phyloP scores from a whole-genome alignment of 2,329 filamentous ascomycete species.

The Penicillium sp. region DNA sequence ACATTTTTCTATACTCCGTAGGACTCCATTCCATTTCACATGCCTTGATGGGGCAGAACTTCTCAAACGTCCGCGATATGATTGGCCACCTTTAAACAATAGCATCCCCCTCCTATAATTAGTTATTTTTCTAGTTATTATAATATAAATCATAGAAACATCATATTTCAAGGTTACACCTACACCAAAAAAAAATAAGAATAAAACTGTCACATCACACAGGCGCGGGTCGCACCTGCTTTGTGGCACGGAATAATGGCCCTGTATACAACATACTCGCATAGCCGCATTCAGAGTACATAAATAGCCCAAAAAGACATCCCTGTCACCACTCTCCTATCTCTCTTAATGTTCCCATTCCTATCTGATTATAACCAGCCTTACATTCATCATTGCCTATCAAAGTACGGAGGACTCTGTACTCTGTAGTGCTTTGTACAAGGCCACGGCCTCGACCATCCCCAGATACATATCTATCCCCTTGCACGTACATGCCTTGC shows the following conservation, averaged over 20 bases:
- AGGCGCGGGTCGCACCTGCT: conserved; percentile 4
- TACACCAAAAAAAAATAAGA: neutral
- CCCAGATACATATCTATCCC: neutral
- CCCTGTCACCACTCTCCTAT: neutral
- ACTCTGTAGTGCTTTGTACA: neutral
- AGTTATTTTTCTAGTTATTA: no score
- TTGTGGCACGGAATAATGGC: neutral
- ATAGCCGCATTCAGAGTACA: neutral
- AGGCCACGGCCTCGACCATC: neutral
- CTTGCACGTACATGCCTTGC: conserved; percentile 2
- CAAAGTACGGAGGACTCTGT: neutral
- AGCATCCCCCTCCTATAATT: neutral
- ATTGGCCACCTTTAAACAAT: neutral
- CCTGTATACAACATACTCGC: neutral
- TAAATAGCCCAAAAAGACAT: neutral
- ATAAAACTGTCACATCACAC: neutral
- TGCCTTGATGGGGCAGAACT: neutral
- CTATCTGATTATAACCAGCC: neutral
- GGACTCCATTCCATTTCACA: neutral
- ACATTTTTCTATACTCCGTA: neutral
- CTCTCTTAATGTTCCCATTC: neutral
- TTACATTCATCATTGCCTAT: neutral
- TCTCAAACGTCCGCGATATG: neutral
- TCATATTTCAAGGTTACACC: neutral
- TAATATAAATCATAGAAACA: neutral